A percentile compares a stretch with the other conserved stretches of the same genome.
phyloP scores from a whole-genome alignment of 352 stramenopile species.

The Thraustochytrium sp. region DNA sequence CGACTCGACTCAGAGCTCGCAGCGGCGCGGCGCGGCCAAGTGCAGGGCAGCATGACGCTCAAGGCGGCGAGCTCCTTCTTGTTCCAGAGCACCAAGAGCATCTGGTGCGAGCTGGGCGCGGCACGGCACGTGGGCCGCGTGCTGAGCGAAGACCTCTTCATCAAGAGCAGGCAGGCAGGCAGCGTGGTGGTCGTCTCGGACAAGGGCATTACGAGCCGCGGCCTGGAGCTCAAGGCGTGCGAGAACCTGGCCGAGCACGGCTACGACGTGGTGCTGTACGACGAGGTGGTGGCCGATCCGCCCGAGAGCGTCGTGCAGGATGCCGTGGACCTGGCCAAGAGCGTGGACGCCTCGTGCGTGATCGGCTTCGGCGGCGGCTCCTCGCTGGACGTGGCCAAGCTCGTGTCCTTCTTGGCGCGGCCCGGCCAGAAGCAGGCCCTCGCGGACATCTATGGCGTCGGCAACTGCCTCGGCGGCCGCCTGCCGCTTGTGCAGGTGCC shows the following conservation, averaged over 20 bases:
- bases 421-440: not conserved
- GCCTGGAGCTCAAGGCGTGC: not conserved
- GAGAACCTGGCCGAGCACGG: constrained; percentile 25
- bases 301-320: constrained; percentile 13
- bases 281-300: constrained; percentile 17
- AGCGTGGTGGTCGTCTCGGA: constrained; percentile 13
- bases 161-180: not conserved
- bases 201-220: constrained; percentile 14
- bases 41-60: not conserved
- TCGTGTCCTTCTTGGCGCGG: constrained; percentile 17
- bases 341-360: constrained; percentile 22
- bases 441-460: constrained; percentile 30
- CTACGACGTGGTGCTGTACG: constrained; percentile 7
- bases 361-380: constrained; percentile 42
- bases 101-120: constrained; percentile 14
- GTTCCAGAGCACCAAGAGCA: constrained; percentile 37
- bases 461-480: constrained; percentile 3
- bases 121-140: not conserved
- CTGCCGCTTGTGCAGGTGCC: constrained; percentile 33
- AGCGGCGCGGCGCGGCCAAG: too few relatives aligned
- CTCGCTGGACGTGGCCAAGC: constrained; percentile 26
- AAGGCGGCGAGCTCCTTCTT: constrained; percentile 13
- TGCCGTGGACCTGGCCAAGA: constrained; percentile 31
- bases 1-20: too few relatives aligned
- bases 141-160: not conserved